phyloP scores from a whole-genome alignment of 2,329 filamentous ascomycete genomes.

The Sclerotinia minor region DNA sequence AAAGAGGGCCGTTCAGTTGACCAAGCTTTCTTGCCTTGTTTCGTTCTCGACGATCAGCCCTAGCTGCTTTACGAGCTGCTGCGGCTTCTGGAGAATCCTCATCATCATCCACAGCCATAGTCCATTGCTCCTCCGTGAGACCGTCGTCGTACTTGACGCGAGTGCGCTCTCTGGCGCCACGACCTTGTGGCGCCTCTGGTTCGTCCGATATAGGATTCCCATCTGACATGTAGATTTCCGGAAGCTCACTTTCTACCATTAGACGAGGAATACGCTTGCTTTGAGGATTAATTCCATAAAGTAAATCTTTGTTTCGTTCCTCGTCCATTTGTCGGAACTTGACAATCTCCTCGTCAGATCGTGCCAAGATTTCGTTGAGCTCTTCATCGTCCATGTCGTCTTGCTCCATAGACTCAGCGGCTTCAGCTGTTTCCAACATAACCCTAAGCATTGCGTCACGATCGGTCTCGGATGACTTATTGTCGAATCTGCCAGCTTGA shows the following conservation, averaged over 20 bases:
- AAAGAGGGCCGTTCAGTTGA: slow-evolving; percentile 46
- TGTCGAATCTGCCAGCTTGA: slow-evolving; percentile 98
- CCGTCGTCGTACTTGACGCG: slow-evolving; percentile 96
- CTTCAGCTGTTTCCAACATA: slow-evolving; percentile 80
- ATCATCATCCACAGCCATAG: slow-evolving; percentile 95
- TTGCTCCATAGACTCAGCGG: slow-evolving; percentile 69
- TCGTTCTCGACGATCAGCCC: slow-evolving; percentile 73
- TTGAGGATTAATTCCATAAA: slow-evolving; percentile 68
- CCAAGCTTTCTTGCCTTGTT: slow-evolving; percentile 67
- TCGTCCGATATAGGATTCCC: slow-evolving; percentile 80
- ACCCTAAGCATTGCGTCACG: slow-evolving; percentile 95
- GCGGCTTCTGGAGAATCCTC: slow-evolving; percentile 93
- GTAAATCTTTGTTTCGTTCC: slow-evolving; percentile 63
- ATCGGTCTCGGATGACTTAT: slow-evolving; percentile 98
- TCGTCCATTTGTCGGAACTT: slow-evolving; percentile 83
- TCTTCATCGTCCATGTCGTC: slow-evolving; percentile 99
- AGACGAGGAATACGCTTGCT: slow-evolving; percentile 72
- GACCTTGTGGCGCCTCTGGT: slow-evolving; percentile 74
- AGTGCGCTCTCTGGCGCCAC: slow-evolving; percentile 91
- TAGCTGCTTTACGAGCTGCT: slow-evolving; percentile 83
- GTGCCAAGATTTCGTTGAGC: slow-evolving; percentile 89
- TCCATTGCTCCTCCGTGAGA: slow-evolving; percentile 97
- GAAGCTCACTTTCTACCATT: slow-evolving; percentile 83
- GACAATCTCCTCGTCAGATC: slow-evolving; percentile 74
- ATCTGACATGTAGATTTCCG: slow-evolving; percentile 90